A percentile compares a stretch with the other conserved stretches of the same genome.
Evolutionary conservation across 495 filamentous ascomycete genomes (phyloP).

Genomic region (Penicilliopsis zonata): DNA sequence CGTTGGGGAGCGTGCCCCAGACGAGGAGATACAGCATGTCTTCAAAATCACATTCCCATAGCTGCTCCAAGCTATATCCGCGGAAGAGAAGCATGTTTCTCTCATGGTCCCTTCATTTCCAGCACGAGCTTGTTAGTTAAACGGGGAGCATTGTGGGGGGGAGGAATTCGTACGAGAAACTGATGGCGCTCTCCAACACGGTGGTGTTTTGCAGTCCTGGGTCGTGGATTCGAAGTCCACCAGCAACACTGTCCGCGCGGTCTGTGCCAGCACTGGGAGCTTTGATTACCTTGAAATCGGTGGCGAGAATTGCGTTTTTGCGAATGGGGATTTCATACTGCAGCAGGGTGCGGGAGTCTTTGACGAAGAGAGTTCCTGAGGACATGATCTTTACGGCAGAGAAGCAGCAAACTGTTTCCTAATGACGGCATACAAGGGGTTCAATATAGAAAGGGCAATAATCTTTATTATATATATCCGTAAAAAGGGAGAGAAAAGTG

Average conservation of each 20-base stretch:
- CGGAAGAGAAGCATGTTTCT: slow-evolving; percentile 17
- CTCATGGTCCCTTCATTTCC: slow-evolving; percentile 17
- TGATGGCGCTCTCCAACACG: slow-evolving; percentile 35
- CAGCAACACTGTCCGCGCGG: slow-evolving; percentile 12
- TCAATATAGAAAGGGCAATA: too few species aligned
- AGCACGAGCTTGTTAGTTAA: neutral
- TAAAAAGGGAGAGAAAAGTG: too few species aligned
- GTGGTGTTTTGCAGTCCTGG: slow-evolving; percentile 44
- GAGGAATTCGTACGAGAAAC: slow-evolving; percentile 31
- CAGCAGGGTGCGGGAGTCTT: slow-evolving; percentile 36
- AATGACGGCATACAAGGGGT: too few species aligned
- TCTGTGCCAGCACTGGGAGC: slow-evolving; percentile 7
- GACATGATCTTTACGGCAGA: too few species aligned
- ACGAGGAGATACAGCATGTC: slow-evolving; percentile 26
- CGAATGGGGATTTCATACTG: slow-evolving; percentile 39
- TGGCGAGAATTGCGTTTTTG: slow-evolving; percentile 35
- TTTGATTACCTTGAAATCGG: slow-evolving; percentile 36
- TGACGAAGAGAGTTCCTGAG: slow-evolving; percentile 21
- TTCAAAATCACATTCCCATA: slow-evolving; percentile 26
- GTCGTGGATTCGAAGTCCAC: slow-evolving; percentile 38
- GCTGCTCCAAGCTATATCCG: slow-evolving; percentile 18
- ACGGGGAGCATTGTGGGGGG: neutral
- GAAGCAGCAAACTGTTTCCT: too few species aligned
- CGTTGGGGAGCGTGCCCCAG: slow-evolving; percentile 18
- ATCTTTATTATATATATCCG: too few species aligned